Evolutionary conservation across 345 rosid genomes (phyloP), one percentile per base, ranked within the genome.

Genomic region (Rhodamnia rubescens): DNA sequence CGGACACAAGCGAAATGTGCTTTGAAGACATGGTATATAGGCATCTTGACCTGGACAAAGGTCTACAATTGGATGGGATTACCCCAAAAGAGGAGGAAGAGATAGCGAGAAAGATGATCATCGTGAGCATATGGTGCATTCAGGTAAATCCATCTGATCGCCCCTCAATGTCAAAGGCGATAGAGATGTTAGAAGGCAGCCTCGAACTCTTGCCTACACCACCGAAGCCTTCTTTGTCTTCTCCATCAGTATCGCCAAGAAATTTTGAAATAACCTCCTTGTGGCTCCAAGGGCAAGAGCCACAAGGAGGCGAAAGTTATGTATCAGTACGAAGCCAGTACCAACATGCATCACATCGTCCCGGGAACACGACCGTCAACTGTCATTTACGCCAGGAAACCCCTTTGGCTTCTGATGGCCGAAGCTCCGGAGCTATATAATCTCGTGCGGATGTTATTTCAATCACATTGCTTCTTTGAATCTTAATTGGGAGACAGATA

Each of bases 1-100:
- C 88, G 6, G 53, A 42, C 29, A 32, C 52, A 4, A 92, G 91
- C 56, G 88, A 91, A 53, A 47, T 84, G 29, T 87, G 85, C 81
- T 92, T 93, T 88, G 88, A 89, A 0, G 85, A 86, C 49, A 83
- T 89, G 86, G 85, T 91, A 29, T 87, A 89, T 14, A 82, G 49
- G 42, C 83, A 89, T n/a, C 83, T 92, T 52, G 90, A 91, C 78
- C 88, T 42, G 0, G 83, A 61, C 7, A 59, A 86, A 11, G 56
- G 9, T 81, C 81, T 61, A n/a, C 57, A 74, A 55, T 59, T 85
- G 8, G 16, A 32, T 11, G 87, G 85, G 5, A 44, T 74, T 74
- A 83, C 84, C 2, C 42, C 16, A 87, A 69, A 52, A 21, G 58
- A 42, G 12, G 85, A 86, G 29, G 49, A 83, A 29, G 85, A 82